Percentiles rank a stretch among this genome's conserved stretches.
These are phyloP conservation scores for Leccinum broughii DNA, from an alignment of 768 basidiomycete species.

Conservation along the genomic window DNA sequence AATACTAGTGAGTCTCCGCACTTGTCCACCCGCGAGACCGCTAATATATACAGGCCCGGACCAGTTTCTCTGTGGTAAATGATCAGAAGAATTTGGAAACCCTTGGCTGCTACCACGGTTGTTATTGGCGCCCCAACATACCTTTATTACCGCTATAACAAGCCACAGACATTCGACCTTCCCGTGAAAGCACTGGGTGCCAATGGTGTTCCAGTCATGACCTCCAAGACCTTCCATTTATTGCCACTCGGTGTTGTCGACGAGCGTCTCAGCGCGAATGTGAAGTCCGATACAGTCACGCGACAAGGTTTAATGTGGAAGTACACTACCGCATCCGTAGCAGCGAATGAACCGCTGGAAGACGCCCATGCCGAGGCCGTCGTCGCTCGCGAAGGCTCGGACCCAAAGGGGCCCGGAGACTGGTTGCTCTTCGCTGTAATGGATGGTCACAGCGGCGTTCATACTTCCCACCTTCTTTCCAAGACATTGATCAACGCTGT, in stretches of 20 bases:
- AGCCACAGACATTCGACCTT: constrained; percentile 58
- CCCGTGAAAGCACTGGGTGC: constrained; percentile 50
- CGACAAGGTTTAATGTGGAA: constrained; percentile 68
- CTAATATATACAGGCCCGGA: background rate
- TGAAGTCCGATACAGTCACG: constrained; percentile 43
- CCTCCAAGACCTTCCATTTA: constrained; percentile 52
- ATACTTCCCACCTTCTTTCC: constrained; percentile 83
- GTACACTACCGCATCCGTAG: constrained; percentile 74
- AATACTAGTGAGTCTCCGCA: no score
- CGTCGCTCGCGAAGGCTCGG: constrained; percentile 60
- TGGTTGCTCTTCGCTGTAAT: constrained; percentile 85
- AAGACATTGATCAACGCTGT: constrained; percentile 84
- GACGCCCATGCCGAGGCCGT: constrained; percentile 79
- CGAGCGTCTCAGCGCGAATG: constrained; percentile 56
- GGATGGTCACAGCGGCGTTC: constrained; percentile 86
- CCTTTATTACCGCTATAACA: constrained; percentile 50
- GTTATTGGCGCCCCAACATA: constrained; percentile 61
- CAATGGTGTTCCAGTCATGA: constrained; percentile 62
- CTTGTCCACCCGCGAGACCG: background rate
- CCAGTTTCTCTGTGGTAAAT: constrained; percentile 34
- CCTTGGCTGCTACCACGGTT: constrained; percentile 54
- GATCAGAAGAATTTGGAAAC: constrained; percentile 70
- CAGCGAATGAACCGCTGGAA: constrained; percentile 91
- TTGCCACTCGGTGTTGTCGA: constrained; percentile 57
- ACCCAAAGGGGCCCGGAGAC: constrained; percentile 63